phyloP scores from a whole-genome alignment of 306 rosid species.

The Inga laurina region DNA sequence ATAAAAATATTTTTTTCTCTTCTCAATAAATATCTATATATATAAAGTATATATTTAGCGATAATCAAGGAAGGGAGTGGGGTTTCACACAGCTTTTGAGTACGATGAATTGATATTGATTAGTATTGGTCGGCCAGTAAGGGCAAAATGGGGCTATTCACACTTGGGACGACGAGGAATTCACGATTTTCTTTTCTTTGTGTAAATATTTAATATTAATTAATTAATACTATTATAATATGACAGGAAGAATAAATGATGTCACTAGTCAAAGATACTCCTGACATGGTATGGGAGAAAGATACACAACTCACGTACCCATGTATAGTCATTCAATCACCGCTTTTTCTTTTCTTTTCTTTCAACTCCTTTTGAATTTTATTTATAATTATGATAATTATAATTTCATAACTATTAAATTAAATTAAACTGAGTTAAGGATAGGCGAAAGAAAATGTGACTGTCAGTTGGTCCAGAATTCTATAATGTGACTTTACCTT shows the following conservation, averaged over 20 bases:
- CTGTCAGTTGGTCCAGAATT: constrained; percentile 47
- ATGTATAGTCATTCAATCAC: neutral
- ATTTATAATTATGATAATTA: neutral
- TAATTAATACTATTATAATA: neutral
- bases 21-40: too few relatives aligned
- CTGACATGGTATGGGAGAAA: constrained; percentile 22
- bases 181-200: constrained; percentile 7
- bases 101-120: neutral
- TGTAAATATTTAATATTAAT: neutral
- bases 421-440: neutral
- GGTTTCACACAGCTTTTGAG: constrained; percentile 1
- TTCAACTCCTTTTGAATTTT: neutral
- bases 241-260: too few relatives aligned
- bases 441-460: neutral
- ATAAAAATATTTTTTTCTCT: too few relatives aligned
- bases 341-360: neutral
- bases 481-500: constrained; percentile 36
- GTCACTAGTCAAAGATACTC: constrained; percentile 57
- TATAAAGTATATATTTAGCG: constrained; percentile 24
- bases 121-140: neutral
- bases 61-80: constrained; percentile 37
- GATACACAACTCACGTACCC: constrained; percentile 22
- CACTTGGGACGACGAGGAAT: neutral
- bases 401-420: neutral
- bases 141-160: neutral